Base-by-base conservation (phyloP, 2,329 filamentous ascomycete species). In the Leptosphaerulina australis region DNA sequence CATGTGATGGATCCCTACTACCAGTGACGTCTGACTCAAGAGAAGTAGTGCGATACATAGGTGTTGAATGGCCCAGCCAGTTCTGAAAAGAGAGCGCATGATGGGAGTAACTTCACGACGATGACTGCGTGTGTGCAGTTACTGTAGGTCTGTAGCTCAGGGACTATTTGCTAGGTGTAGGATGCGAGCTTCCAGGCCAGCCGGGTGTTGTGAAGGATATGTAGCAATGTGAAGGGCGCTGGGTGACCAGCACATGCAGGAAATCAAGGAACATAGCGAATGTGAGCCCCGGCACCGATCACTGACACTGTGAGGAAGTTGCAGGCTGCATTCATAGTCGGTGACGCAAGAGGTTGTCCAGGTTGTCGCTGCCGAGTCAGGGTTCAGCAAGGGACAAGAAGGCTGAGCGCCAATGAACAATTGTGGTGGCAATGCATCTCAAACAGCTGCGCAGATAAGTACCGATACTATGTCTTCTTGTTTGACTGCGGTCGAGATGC, bases 1-100 rank as follows among this genome's bases (percentile, higher is more conserved):
- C 69, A 72, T 72, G 44, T 72, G 69, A 25, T 71, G 67, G 7
- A 66, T n/a, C 17, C 62, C 67, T 43, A 59, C 52, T n/a, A 53
- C 57, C 5, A 67, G 33, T 15, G 67, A 62, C 11, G 63, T 35
- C 20, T 40, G 55, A 9, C 60, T 59, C 5, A 68, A 37, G 10
- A 63, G 46, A 35, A 67, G 56, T 8, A 70, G 39, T 9, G 50
- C 53, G n/a, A 50, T 51, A 35, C 61, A 70, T 55, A 65, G 34
- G 25, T 57, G 58, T 43, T 54, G 33, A 28, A 62, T 36, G 36
- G 55, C 44, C 48, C 46, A 53, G 37, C 38, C 39, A 28, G 46
- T 30, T 29, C 24, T 50, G 30, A 51, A 55, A 25, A n/a, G 20
- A 22, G 45, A 24, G 38, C 34, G 51, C 66, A 70, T 68, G 22